Conservation (phyloP, 345 rosid species). For the Citrus reticulata region DNA sequence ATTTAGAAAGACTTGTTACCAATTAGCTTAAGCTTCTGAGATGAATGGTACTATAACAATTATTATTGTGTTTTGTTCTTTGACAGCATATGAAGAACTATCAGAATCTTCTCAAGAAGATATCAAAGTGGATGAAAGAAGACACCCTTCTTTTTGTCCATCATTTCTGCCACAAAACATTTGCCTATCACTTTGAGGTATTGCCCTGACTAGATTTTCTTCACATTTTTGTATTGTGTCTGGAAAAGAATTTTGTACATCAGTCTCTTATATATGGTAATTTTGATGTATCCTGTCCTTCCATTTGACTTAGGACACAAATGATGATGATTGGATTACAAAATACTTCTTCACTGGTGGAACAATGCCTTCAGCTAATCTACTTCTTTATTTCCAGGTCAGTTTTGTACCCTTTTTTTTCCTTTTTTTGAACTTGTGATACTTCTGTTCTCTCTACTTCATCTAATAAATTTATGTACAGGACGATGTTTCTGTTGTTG, state of each 20-base stretch:
- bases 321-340: slow-evolving; percentile 93
- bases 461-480: slow-evolving; percentile 12
- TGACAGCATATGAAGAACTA: slow-evolving; percentile 88
- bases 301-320: slow-evolving; percentile 43
- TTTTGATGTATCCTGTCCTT: neutral
- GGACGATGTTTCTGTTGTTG: slow-evolving; percentile 67
- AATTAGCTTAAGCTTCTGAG: neutral
- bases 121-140: slow-evolving; percentile 80
- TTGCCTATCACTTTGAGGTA: slow-evolving; percentile 91
- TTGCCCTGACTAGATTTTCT: neutral
- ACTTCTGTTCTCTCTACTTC: neutral
- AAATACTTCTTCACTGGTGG: slow-evolving; percentile 86
- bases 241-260: neutral
- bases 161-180: slow-evolving; percentile 80
- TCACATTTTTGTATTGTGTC: neutral
- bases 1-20: neutral
- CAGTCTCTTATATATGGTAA: neutral
- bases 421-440: neutral
- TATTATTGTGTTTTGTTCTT: neutral
- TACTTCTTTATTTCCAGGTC: slow-evolving; percentile 89
- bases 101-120: slow-evolving; percentile 65
- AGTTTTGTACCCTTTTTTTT: neutral
- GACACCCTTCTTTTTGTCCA: slow-evolving; percentile 77
- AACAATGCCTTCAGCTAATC: slow-evolving; percentile 85
- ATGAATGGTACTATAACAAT: neutral